phyloP scores from a whole-genome alignment of 345 rosid species.

The Pseudoturritis turrita region DNA sequence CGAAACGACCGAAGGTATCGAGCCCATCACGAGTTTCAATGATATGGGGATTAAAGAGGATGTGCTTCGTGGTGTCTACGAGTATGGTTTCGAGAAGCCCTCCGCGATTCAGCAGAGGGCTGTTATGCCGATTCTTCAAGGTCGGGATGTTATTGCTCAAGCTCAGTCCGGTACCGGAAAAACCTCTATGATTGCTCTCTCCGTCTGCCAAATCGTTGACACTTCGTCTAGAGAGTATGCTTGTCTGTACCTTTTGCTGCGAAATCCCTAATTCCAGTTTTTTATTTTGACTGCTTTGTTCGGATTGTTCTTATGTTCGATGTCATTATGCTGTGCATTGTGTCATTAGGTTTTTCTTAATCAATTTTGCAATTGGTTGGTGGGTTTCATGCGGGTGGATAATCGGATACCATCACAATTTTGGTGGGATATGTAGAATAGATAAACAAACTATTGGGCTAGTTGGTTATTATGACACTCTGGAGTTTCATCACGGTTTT shows the following conservation, averaged over 20 bases:
- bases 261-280: constrained; percentile 28
- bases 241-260: neutral
- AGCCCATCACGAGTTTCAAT: constrained; percentile 77
- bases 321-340: neutral
- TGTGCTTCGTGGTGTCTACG: constrained; percentile 81
- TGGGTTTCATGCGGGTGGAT: neutral
- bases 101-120: constrained; percentile 97
- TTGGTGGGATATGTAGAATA: neutral
- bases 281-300: neutral
- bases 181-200: constrained; percentile 93
- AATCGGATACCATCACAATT: neutral
- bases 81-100: constrained; percentile 86
- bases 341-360: neutral
- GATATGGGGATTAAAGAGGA: constrained; percentile 80
- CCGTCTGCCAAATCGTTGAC: constrained; percentile 81
- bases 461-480: neutral
- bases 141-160: constrained; percentile 94
- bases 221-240: constrained; percentile 71
- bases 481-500: neutral
- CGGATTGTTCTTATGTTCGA: neutral
- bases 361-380: neutral
- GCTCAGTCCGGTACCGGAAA: constrained; percentile 99
- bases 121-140: constrained; percentile 84
- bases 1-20: constrained; percentile 87
- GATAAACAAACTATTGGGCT: neutral